Conservation (phyloP, 768 basidiomycete genomes). For the Pulveroboletus frians region DNA sequence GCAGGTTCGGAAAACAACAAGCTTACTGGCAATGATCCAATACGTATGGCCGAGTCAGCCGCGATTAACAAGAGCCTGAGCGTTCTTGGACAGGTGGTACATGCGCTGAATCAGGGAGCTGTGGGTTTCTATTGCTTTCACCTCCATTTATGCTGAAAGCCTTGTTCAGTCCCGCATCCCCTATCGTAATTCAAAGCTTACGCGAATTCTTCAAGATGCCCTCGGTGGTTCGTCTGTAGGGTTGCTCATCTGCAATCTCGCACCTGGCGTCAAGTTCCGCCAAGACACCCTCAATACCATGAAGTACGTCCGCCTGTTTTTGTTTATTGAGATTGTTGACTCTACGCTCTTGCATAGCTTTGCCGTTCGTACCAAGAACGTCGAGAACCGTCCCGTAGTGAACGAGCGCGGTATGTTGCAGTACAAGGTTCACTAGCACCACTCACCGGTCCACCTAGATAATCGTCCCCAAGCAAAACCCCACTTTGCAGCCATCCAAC, state of each 20-base stretch:
- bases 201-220: conserved; percentile 85
- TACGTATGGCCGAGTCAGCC: conserved; percentile 82
- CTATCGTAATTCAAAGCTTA: conserved; percentile 86
- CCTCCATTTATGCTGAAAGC: conserved; percentile 5
- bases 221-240: conserved; percentile 78
- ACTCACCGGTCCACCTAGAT: conserved; percentile 34
- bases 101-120: conserved; percentile 72
- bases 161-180: conserved; percentile 64
- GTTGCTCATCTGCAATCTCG: conserved; percentile 80
- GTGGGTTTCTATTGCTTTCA: conserved; percentile 30
- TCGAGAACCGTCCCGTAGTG: conserved; percentile 77
- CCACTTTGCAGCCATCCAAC: conserved; percentile 61
- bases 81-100: conserved; percentile 82
- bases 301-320: conserved; percentile 48
- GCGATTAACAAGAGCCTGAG: conserved; percentile 90
- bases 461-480: conserved; percentile 53
- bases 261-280: conserved; percentile 75
- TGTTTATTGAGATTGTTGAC: background rate
- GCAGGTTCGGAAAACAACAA: conserved; percentile 93
- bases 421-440: background rate
- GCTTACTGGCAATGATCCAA: conserved; percentile 80
- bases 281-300: conserved; percentile 88
- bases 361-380: conserved; percentile 77
- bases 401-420: conserved; percentile 62
- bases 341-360: conserved; percentile 44